phyloP scores from a whole-genome alignment of 495 filamentous ascomycete genomes.

The Aspergillus kassunensis region DNA sequence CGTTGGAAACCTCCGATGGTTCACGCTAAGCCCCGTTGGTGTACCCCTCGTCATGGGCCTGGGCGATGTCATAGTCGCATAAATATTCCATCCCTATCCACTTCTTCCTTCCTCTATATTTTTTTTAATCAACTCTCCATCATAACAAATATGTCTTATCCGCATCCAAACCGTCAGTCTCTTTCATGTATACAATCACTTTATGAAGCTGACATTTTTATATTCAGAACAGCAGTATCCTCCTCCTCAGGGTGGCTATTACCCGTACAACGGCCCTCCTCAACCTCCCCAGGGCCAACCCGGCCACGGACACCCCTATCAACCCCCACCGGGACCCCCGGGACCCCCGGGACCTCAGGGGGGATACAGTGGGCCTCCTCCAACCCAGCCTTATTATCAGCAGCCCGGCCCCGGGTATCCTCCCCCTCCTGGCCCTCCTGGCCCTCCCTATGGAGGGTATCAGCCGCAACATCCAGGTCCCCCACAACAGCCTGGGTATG shows the following conservation, averaged over 20 bases:
- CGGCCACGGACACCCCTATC: slow-evolving; percentile 16
- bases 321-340: slow-evolving; percentile 27
- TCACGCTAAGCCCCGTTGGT: background rate
- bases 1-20: background rate
- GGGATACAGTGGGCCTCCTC: slow-evolving; percentile 40
- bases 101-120: background rate
- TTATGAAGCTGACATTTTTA: background rate
- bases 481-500: background rate
- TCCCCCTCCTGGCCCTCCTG: slow-evolving; percentile 11
- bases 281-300: slow-evolving; percentile 31
- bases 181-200: background rate
- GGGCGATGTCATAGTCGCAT: background rate
- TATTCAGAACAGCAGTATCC: slow-evolving; percentile 3
- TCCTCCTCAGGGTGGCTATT: slow-evolving; percentile 20
- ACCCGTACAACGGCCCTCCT: slow-evolving; percentile 6
- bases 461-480: slow-evolving; percentile 14
- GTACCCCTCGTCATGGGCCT: background rate
- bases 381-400: slow-evolving; percentile 7
- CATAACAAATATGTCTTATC: slow-evolving; percentile 2
- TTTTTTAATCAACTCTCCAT: background rate
- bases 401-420: slow-evolving; percentile 12
- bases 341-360: slow-evolving; percentile 33
- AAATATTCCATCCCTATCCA: too few relatives aligned
- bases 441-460: slow-evolving; percentile 1
- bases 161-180: slow-evolving; percentile 23